These are phyloP conservation scores for Crithidia expoeki DNA, from an alignment of 208 protist species.

Conservation along the genomic window DNA sequence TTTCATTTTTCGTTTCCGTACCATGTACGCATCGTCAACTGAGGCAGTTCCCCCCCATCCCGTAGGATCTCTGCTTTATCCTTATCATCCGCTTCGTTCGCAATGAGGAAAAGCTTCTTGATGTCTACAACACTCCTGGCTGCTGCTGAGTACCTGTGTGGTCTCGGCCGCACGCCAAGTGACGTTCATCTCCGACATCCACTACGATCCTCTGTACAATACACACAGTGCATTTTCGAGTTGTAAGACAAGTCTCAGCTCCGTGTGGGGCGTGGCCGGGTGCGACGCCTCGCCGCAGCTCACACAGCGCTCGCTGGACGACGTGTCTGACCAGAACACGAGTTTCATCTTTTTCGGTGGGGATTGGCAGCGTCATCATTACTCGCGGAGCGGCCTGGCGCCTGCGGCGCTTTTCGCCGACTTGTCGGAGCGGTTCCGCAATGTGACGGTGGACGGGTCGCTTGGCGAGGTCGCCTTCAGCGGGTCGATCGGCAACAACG, in stretches of 20 bases:
- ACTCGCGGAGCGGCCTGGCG: slow-evolving; percentile 24
- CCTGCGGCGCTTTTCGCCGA: slow-evolving; percentile 21
- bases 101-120: slow-evolving; percentile 1
- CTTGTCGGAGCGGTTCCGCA: slow-evolving; percentile 16
- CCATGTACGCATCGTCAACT: too few relatives aligned
- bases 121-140: slow-evolving; percentile 21
- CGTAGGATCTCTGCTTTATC: too few relatives aligned
- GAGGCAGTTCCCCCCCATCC: too few relatives aligned
- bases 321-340: slow-evolving; percentile 39
- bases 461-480: slow-evolving; percentile 30
- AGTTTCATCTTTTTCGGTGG: slow-evolving; percentile 51
- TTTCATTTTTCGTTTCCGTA: too few relatives aligned
- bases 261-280: slow-evolving; percentile 34
- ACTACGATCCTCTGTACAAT: slow-evolving; percentile 81
- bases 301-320: slow-evolving; percentile 42
- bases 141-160: slow-evolving; percentile 1
- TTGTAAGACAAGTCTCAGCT: slow-evolving; percentile 31
- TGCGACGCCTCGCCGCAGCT: slow-evolving; percentile 70
- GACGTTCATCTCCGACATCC: slow-evolving; percentile 76
- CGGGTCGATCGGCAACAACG: slow-evolving; percentile 74
- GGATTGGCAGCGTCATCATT: slow-evolving; percentile 79
- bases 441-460: slow-evolving; percentile 26
- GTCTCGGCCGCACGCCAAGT: slow-evolving; percentile 16
- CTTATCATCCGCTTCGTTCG: too few relatives aligned
- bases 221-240: slow-evolving; percentile 31